Evolutionary conservation across 2,329 filamentous ascomycete species (phyloP).

Genomic region (Elsinoe perseae): DNA sequence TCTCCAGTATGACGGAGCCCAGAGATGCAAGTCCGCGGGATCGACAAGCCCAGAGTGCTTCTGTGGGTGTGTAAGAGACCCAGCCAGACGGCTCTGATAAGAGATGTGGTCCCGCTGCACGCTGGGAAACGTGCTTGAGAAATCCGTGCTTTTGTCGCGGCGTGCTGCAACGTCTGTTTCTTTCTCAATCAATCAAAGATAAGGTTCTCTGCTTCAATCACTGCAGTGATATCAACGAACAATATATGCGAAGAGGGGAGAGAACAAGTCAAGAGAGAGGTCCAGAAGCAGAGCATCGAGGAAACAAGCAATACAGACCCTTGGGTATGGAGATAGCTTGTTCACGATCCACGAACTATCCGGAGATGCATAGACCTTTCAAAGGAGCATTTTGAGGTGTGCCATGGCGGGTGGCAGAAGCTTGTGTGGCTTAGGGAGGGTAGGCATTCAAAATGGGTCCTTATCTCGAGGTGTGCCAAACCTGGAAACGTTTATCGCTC

Average conservation of each 20-base stretch:
- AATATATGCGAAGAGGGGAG: background rate
- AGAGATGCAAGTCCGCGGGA: constrained; percentile 10
- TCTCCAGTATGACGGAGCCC: constrained; percentile 8
- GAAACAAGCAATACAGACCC: background rate
- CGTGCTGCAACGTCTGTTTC: background rate
- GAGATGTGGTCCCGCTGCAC: background rate
- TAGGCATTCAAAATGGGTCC: background rate
- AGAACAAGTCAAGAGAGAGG: no score
- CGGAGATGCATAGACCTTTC: constrained; percentile 7
- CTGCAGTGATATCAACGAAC: no score
- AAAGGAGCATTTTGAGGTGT: constrained; percentile 1
- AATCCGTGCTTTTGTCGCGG: background rate
- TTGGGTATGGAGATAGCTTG: background rate
- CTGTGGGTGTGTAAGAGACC: background rate
- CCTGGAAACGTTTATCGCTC: constrained; percentile 10
- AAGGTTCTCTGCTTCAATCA: background rate
- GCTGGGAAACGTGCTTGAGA: background rate
- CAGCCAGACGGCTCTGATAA: constrained; percentile 2
- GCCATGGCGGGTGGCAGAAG: constrained; percentile 4
- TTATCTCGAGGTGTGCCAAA: constrained; percentile 9
- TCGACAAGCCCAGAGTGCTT: constrained; percentile 6
- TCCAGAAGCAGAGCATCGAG: background rate
- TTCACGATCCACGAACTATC: background rate
- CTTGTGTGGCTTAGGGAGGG: constrained; percentile 7
- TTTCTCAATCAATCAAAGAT: background rate